These are phyloP conservation scores for Adansonia digitata DNA, from an alignment of 345 rosid genomes.

Conservation along the genomic window DNA sequence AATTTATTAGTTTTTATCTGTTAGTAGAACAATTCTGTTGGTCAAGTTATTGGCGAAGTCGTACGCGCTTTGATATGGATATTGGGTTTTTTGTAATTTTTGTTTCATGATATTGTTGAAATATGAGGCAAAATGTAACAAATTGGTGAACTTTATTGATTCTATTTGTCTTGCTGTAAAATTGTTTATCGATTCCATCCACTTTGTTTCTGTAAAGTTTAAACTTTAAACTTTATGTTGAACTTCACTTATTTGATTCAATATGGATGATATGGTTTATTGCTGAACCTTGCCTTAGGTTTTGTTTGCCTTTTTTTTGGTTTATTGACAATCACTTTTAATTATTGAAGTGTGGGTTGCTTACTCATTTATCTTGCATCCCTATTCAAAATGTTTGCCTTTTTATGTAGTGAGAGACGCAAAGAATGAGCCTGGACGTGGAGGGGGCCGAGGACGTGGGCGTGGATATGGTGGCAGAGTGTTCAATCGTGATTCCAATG, in stretches of 20 bases:
- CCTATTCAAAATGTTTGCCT: background rate
- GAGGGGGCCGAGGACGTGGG: conserved; percentile 48
- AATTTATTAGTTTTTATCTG: background rate
- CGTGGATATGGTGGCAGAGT: conserved; percentile 56
- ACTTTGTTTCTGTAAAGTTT: background rate
- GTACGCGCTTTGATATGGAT: background rate
- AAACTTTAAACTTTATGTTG: background rate
- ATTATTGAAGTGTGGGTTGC: background rate
- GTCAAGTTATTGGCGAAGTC: background rate
- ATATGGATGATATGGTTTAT: background rate
- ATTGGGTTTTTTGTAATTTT: background rate
- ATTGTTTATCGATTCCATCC: background rate
- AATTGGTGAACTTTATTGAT: background rate
- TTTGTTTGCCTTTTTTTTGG: background rate
- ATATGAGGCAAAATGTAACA: background rate
- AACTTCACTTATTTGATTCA: background rate
- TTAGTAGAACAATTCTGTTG: background rate
- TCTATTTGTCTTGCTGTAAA: background rate
- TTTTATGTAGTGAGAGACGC: conserved; percentile 60
- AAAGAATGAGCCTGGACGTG: conserved; percentile 65
- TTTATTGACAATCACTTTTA: background rate
- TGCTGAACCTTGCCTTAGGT: background rate
- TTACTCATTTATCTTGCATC: background rate
- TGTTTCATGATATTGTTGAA: background rate
- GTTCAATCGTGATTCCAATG: conserved; percentile 52